phyloP scores from a whole-genome alignment of 495 filamentous ascomycete species.

The Xylaria cubensis region DNA sequence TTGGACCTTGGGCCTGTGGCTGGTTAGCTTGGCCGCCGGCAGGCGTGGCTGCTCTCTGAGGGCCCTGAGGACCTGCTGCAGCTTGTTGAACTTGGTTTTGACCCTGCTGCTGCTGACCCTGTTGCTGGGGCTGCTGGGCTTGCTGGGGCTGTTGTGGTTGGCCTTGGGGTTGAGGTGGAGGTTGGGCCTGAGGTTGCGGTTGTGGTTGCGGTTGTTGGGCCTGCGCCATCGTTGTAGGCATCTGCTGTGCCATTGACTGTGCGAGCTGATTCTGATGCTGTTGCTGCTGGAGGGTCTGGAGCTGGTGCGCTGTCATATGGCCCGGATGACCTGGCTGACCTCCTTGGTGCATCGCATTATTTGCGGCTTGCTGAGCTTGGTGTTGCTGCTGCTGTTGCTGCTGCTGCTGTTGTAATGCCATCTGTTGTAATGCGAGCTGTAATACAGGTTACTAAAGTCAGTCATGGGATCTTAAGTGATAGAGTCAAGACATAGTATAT shows the following conservation, averaged over 20 bases:
- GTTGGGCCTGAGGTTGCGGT: conserved; percentile 43
- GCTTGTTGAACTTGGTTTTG: conserved; percentile 37
- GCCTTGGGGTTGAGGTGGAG: conserved; percentile 38
- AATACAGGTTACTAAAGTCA: conserved; percentile 28
- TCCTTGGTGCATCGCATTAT: conserved; percentile 49
- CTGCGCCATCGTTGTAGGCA: conserved; percentile 33
- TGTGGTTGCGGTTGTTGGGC: conserved; percentile 45
- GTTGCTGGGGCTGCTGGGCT: conserved; percentile 36
- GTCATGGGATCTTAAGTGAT: background rate
- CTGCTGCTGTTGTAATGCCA: conserved; percentile 47
- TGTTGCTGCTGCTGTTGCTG: conserved; percentile 51
- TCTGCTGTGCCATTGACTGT: conserved; percentile 40
- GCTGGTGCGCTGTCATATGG: conserved; percentile 51
- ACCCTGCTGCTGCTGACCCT: conserved; percentile 38
- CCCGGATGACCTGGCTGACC: conserved; percentile 53
- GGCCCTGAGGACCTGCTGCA: conserved; percentile 33
- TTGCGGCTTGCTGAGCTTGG: conserved; percentile 58
- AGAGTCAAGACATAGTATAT: conserved; percentile 27
- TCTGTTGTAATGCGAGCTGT: conserved; percentile 47
- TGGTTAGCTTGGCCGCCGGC: conserved; percentile 41
- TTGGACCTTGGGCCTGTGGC: conserved; percentile 39
- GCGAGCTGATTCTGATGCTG: conserved; percentile 40
- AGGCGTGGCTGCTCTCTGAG: conserved; percentile 40
- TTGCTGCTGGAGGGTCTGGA: conserved; percentile 42
- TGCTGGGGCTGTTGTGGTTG: conserved; percentile 42